A percentile compares a stretch with the other conserved stretches of the same genome.
These are phyloP conservation scores for Lodderomyces jiufengensis DNA, from an alignment of 1,139 yeast species.

Conservation along the genomic window DNA sequence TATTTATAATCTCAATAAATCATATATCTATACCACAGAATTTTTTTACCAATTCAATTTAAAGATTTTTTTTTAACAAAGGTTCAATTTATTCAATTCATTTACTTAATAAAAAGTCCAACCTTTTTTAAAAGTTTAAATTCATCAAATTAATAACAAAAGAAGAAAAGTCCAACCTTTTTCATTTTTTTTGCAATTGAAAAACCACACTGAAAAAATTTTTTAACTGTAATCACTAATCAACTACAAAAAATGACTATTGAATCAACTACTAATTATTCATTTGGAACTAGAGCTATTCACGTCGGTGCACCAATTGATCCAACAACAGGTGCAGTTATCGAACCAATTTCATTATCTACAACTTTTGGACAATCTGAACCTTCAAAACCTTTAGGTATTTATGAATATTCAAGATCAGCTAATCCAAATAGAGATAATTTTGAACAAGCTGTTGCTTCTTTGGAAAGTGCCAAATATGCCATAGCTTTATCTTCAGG, in stretches of 20 bases:
- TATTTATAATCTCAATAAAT: too few species aligned
- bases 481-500: constrained; percentile 85
- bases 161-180: constrained; percentile 16
- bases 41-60: too few species aligned
- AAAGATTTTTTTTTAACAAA: too few species aligned
- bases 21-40: too few species aligned
- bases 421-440: constrained; percentile 86
- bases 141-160: neutral
- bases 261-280: constrained; percentile 24
- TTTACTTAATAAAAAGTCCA: neutral
- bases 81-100: too few species aligned
- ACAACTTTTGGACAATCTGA: constrained; percentile 82
- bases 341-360: constrained; percentile 78
- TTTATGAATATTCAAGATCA: constrained; percentile 82
- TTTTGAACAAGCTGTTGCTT: constrained; percentile 77
- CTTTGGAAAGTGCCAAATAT: constrained; percentile 71
- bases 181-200: constrained; percentile 3
- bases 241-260: constrained; percentile 27
- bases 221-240: too few species aligned
- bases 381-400: constrained; percentile 76
- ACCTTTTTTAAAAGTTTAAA: neutral
- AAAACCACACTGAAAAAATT: too few species aligned
- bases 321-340: constrained; percentile 79
- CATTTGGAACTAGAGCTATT: constrained; percentile 78
- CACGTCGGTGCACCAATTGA: constrained; percentile 82